Evolutionary conservation across 164 flowering plant genomes (phyloP).

Genomic region (Tetracentron sinense): DNA sequence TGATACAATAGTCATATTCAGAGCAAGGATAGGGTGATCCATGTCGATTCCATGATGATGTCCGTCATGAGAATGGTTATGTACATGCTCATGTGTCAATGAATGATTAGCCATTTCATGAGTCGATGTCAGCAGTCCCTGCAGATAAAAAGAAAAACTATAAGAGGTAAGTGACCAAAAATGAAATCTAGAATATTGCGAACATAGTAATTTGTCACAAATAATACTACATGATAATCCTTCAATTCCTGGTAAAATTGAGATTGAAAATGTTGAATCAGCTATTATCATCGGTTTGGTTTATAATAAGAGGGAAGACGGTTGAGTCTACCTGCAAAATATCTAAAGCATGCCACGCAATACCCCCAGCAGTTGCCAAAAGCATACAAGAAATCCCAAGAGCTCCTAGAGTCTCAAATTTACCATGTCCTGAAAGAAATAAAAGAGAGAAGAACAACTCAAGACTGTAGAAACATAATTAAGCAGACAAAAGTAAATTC

Average conservation of each 20-base stretch:
- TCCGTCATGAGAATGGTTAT: constrained; percentile 45
- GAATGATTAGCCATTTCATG: constrained; percentile 52
- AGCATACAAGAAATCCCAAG: constrained; percentile 96
- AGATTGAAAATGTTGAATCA: not conserved
- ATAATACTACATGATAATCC: not conserved
- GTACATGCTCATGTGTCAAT: constrained; percentile 37
- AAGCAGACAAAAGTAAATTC: no score
- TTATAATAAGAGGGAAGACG: no score
- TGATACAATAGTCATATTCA: constrained; percentile 71
- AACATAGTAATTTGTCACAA: not conserved
- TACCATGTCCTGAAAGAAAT: constrained; percentile 81
- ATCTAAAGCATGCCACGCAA: constrained; percentile 91
- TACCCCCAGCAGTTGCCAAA: constrained; percentile 85
- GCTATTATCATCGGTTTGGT: not conserved
- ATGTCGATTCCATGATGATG: constrained; percentile 88
- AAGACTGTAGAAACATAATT: not conserved
- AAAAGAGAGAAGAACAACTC: not conserved
- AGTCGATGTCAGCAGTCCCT: constrained; percentile 58
- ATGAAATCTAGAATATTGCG: not conserved
- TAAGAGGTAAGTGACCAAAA: not conserved
- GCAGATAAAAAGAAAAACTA: constrained; percentile 19
- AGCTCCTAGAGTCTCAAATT: constrained; percentile 95
- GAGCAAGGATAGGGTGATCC: constrained; percentile 82
- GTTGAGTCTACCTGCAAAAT: constrained; percentile 74
- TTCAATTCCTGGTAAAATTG: no score